Base-by-base conservation (phyloP, 208 protist species). In the Leishmania braziliensis region DNA sequence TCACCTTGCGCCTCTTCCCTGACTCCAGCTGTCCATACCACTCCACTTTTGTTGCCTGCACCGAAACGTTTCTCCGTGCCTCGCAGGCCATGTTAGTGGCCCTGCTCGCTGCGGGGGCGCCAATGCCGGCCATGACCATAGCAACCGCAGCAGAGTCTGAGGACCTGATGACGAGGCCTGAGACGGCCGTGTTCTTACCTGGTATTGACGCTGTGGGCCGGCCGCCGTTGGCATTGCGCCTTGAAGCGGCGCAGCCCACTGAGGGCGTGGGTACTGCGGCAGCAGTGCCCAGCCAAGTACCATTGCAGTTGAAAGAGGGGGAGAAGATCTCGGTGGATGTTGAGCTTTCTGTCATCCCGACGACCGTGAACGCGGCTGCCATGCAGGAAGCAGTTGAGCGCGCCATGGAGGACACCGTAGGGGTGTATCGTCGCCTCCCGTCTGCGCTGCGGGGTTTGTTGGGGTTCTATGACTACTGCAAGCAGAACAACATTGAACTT, bases 381-480 rank as follows among this genome's bases (percentile, higher is more conserved):
- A 39, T 82, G 63, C 43, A 66, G 53, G 33, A 56, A 18, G 58
- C 73, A 0, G 36, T 72, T 12, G 3, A 77, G 1, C 6, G 29
- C 10, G 78, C 72, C n/a, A 33, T 68, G 16, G 23, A 16, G 12
- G 79, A 86, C 20, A 6, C 36, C 26, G 18, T 33, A 0, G 73
- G 78, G 12, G 56, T 48, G 16, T 82, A 86, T 63, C 63, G 50
- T 18, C 53, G 58, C 20, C 54, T 81, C 60, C 79, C 84, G 26
- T 60, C 54, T 5, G 69, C 79, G 48, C 60, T 86, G 79, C 79
- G 87, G 39, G 56, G 77, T 6, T 65, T 88, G 36, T 46, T 92
- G 33, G 76, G 80, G 60, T 86, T 95, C 66, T 89, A 88, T 80
- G 83, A 91, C 46, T 88, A 90, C 70, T 85, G 90, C 75, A 86